Base-by-base conservation (phyloP, 2,329 filamentous ascomycete species). In the Trichoderma asperellum region DNA sequence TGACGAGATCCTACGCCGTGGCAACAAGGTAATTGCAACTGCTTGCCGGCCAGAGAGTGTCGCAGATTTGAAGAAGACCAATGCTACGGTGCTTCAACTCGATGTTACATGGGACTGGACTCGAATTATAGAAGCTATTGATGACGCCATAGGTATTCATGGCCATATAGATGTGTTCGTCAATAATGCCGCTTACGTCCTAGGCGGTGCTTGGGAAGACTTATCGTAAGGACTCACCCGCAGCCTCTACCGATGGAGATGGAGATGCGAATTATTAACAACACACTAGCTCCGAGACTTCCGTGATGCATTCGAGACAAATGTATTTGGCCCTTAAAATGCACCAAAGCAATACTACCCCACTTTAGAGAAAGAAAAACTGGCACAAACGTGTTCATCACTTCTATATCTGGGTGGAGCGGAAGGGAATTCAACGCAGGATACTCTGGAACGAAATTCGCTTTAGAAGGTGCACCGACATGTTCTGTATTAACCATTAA, bases 21-120 rank as follows among this genome's bases (percentile, higher is more conserved):
- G 74, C 7, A 73, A 77, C 70, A 74, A 74, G 18, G 74, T 76
- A 16, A 76, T 76, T 53, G 76, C 74, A 16, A 68, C 64, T 1
- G 43, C 64, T 18, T 56, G 64, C 34, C 71, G 73, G 21, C 24
- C 21, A 6, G 57, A 68, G 4, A 68, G 55, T 8, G 71, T 79
- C 12, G 72, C 62, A 10, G 61, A 74, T 18, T 69, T 76, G 64
- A 70, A 75, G 32, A 73, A 76, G 24, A 71, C 75, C 16, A 68
- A 70, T 32, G 63, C 76, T 7, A 68, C 74, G 7, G 68, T 78
- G 11, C 40, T 79, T 10, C 73, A 79, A 32, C 72, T 80, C 0
- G 79, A 81, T 55, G 74, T 79, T 34, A 76, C 75, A 0, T 56
- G 74, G 1, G 37, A 61, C 16, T 63, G 57, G 10, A 14, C 59